Percentiles rank a stretch among this genome's conserved stretches.
Conservation (phyloP, 306 rosid species). For the Vachellia collinsii region DNA sequence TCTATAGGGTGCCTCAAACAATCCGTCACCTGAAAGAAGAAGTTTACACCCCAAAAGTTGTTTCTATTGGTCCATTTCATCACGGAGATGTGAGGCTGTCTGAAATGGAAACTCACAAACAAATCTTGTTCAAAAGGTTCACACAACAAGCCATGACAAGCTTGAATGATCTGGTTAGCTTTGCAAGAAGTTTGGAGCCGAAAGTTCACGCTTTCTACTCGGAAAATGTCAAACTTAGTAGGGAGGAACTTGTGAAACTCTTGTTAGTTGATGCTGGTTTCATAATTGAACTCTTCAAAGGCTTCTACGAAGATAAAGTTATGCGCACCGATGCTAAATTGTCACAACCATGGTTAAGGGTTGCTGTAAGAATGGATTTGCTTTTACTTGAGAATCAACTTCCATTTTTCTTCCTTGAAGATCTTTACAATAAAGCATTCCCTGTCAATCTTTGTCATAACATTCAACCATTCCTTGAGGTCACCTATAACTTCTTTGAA, state of each 20-base stretch:
- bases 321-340: background rate
- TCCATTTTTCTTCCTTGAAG: background rate
- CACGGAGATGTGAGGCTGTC: too few species aligned
- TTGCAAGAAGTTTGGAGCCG: background rate
- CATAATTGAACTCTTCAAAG: background rate
- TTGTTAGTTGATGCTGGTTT: background rate
- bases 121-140: background rate
- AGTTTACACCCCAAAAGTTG: too few species aligned
- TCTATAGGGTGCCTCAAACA: too few species aligned
- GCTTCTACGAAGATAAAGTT: background rate
- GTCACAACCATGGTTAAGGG: background rate
- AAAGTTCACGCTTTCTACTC: background rate
- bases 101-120: too few species aligned
- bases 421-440: background rate
- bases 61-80: too few species aligned
- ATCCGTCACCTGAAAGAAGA: too few species aligned
- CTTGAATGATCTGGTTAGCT: background rate
- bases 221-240: background rate
- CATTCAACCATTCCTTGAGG: background rate
- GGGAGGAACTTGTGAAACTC: background rate
- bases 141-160: background rate
- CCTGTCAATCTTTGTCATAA: background rate
- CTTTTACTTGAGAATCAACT: conserved; percentile 3
- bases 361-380: background rate
- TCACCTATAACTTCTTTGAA: background rate